phyloP scores from a whole-genome alignment of 1,284 basidiomycete species.

The Wallemia mellicola region DNA sequence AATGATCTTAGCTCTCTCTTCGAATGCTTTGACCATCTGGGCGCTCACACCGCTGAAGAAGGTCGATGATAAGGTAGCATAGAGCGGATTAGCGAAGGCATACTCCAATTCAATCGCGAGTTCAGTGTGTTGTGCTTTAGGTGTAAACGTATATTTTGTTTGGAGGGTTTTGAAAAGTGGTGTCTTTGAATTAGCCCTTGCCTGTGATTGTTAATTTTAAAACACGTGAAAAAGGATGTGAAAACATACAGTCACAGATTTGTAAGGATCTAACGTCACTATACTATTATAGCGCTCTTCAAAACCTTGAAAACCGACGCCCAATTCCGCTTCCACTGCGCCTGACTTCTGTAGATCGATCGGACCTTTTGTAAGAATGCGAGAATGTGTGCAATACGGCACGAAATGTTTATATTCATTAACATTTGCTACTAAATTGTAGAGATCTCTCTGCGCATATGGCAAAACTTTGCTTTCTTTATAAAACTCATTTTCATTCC shows the following conservation, averaged over 20 bases:
- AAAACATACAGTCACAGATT: conserved; percentile 38
- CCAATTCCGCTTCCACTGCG: conserved; percentile 51
- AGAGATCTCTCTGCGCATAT: not conserved
- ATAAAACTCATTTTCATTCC: too few relatives aligned
- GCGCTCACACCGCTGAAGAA: conserved; percentile 65
- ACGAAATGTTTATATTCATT: not conserved
- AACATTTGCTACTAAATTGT: not conserved
- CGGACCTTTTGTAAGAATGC: not conserved
- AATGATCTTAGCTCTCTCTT: conserved; percentile 39
- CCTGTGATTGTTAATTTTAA: conserved; percentile 17
- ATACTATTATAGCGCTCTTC: conserved; percentile 61
- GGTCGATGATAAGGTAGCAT: conserved; percentile 44
- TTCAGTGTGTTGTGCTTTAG: conserved; percentile 24
- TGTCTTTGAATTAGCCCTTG: conserved; percentile 39
- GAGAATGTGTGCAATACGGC: not conserved
- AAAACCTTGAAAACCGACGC: conserved; percentile 62
- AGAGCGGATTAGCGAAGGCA: conserved; percentile 57
- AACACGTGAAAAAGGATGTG: not conserved
- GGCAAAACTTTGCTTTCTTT: not conserved
- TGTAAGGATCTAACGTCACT: conserved; percentile 44
- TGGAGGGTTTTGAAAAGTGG: conserved; percentile 57
- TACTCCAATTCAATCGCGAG: conserved; percentile 55
- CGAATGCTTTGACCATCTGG: conserved; percentile 76
- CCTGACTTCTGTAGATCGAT: conserved; percentile 15
- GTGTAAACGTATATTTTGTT: conserved; percentile 28